These are phyloP conservation scores for Glonium stellatum DNA, from an alignment of 495 filamentous ascomycete species.

Conservation along the genomic window DNA sequence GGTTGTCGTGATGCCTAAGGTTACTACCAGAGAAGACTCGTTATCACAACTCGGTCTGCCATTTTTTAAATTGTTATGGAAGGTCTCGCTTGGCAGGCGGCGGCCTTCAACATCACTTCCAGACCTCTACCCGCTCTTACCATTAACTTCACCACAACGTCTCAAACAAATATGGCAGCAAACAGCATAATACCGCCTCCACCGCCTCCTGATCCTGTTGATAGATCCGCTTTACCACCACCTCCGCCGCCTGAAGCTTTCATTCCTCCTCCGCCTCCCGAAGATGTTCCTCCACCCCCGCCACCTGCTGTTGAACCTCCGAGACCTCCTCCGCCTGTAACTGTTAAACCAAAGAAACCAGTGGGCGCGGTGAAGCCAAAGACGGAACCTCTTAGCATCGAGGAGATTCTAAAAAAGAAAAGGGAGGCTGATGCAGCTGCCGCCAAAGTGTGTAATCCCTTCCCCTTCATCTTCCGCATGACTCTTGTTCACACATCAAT, in stretches of 20 bases:
- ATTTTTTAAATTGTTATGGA: not conserved
- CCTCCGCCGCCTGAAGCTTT: conserved; percentile 9
- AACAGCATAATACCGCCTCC: not conserved
- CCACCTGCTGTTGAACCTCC: conserved; percentile 7
- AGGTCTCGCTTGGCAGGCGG: not conserved
- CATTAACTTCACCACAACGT: not conserved
- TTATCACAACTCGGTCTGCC: not conserved
- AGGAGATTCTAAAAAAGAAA: conserved; percentile 72
- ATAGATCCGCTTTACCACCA: not conserved
- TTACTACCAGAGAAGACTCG: no score
- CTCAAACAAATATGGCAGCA: not conserved
- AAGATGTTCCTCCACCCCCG: conserved; percentile 9
- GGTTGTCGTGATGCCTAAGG: no score
- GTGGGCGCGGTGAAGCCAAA: conserved; percentile 40
- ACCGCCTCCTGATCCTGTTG: not conserved
- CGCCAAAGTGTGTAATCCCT: conserved; percentile 52
- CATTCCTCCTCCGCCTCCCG: conserved; percentile 12
- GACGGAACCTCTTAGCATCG: conserved; percentile 60
- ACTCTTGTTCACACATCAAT: conserved; percentile 27
- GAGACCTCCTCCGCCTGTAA: conserved; percentile 1
- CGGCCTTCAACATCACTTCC: not conserved
- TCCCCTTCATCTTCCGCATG: not conserved
- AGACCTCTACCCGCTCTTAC: not conserved
- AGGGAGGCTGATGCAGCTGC: conserved; percentile 70
- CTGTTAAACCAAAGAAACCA: conserved; percentile 48